Conservation (phyloP, 2,329 filamentous ascomycete species). For the Ophiostoma populinum region DNA sequence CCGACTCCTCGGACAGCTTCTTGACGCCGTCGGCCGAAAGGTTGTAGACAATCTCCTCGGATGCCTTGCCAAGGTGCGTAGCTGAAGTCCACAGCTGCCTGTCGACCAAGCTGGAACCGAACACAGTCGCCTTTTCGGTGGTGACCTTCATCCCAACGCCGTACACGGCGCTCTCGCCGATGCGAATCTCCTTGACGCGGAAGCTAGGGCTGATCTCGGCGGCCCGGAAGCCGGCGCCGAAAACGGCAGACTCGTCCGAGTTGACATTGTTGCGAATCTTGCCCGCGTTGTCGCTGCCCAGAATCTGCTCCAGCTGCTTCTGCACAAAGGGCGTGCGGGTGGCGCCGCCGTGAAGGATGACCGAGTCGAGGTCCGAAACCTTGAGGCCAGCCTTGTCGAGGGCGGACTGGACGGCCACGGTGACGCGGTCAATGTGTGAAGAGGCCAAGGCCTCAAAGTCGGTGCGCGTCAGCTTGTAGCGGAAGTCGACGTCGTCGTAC, state of each 20-base stretch:
- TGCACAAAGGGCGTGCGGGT: conserved; percentile 90
- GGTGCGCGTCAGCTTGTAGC: conserved; percentile 66
- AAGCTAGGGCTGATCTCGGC: conserved; percentile 87
- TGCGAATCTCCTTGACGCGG: conserved; percentile 90
- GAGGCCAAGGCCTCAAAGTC: conserved; percentile 68
- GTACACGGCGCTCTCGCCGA: conserved; percentile 61
- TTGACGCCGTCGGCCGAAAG: conserved; percentile 22
- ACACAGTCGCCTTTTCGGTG: conserved; percentile 37
- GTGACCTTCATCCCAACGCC: conserved; percentile 60
- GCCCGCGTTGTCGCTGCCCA: conserved; percentile 50
- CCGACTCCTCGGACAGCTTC: conserved; percentile 55
- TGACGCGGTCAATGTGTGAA: conserved; percentile 50
- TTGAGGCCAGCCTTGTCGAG: conserved; percentile 56
- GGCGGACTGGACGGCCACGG: conserved; percentile 52
- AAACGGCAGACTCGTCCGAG: conserved; percentile 88
- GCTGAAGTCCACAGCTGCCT: conserved; percentile 71
- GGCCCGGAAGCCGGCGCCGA: conserved; percentile 87
- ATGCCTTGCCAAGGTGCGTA: conserved; percentile 54
- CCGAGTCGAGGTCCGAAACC: conserved; percentile 62
- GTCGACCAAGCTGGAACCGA: conserved; percentile 46
- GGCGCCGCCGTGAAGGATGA: conserved; percentile 85
- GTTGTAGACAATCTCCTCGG: conserved; percentile 74
- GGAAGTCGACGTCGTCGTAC: conserved; percentile 84
- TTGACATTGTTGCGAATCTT: conserved; percentile 93
- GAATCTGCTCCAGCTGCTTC: conserved; percentile 61